A percentile compares a stretch with the other conserved stretches of the same genome.
Conservation (phyloP, 2,329 filamentous ascomycete genomes). For the Parastagonospora avenae region DNA sequence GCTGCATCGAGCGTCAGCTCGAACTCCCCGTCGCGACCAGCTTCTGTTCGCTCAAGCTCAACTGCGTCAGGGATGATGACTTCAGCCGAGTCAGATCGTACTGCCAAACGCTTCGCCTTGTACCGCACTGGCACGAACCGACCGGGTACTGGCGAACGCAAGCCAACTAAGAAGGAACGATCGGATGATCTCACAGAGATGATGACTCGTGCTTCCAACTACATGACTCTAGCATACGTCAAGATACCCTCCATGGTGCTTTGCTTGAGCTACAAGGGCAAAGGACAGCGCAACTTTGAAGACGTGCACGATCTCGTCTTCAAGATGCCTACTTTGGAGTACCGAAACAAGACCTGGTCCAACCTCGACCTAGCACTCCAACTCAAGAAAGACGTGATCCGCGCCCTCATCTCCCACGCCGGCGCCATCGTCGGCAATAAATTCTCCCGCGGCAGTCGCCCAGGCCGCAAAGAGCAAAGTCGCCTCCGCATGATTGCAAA, state of each 20-base stretch:
- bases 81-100: constrained; percentile 38
- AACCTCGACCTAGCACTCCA: constrained; percentile 92
- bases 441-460: constrained; percentile 85
- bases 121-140: constrained; percentile 44
- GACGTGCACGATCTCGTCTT: constrained; percentile 98
- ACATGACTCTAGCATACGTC: constrained; percentile 96
- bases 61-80: constrained; percentile 27
- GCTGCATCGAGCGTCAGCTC: constrained; percentile 13
- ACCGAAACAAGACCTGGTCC: constrained; percentile 98
- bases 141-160: constrained; percentile 48
- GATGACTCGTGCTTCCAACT: constrained; percentile 93
- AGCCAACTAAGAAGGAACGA: constrained; percentile 61
- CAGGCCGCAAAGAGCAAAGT: constrained; percentile 71
- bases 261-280: constrained; percentile 95
- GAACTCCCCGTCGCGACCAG: constrained; percentile 30
- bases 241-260: constrained; percentile 94
- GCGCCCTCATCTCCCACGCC: constrained; percentile 91
- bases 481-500: constrained; percentile 84
- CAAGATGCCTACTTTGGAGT: constrained; percentile 90
- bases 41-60: constrained; percentile 35
- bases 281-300: constrained; percentile 91
- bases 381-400: constrained; percentile 92
- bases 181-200: constrained; percentile 95
- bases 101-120: constrained; percentile 44
- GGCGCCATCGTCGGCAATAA: constrained; percentile 98